phyloP scores from a whole-genome alignment of 495 filamentous ascomycete genomes.

The Pyrenula aspistea region DNA sequence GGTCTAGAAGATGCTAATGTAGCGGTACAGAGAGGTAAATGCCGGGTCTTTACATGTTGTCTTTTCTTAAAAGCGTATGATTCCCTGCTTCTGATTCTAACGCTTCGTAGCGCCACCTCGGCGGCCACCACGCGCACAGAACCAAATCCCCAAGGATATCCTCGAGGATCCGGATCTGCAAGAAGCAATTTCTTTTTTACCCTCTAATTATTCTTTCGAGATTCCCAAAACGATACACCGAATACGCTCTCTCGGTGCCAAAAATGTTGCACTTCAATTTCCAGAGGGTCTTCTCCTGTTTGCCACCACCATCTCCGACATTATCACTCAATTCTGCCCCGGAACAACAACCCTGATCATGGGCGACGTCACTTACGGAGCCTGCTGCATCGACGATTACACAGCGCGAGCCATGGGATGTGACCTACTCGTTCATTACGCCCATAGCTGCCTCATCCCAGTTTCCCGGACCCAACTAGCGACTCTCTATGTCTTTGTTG shows the following conservation, averaged over 20 bases:
- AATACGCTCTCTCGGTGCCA: slow-evolving; percentile 65
- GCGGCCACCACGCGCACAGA: slow-evolving; percentile 61
- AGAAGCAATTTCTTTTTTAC: slow-evolving; percentile 75
- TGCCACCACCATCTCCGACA: slow-evolving; percentile 95
- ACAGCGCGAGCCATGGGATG: slow-evolving; percentile 89
- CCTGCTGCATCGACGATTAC: slow-evolving; percentile 98
- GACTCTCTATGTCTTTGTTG: slow-evolving; percentile 95
- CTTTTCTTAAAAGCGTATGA: not conserved
- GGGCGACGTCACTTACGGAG: slow-evolving; percentile 98
- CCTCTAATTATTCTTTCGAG: slow-evolving; percentile 93
- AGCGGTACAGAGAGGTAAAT: slow-evolving; percentile 29
- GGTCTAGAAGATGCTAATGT: slow-evolving; percentile 54
- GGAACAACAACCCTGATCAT: slow-evolving; percentile 89
- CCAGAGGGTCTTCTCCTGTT: slow-evolving; percentile 93
- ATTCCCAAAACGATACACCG: slow-evolving; percentile 96
- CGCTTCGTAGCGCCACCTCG: slow-evolving; percentile 44
- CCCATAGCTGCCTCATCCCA: slow-evolving; percentile 90
- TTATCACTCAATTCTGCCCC: slow-evolving; percentile 86
- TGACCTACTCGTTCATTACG: slow-evolving; percentile 93
- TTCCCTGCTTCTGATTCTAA: slow-evolving; percentile 2
- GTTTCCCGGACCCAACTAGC: slow-evolving; percentile 92
- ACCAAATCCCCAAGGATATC: slow-evolving; percentile 82
- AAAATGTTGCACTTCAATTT: slow-evolving; percentile 83
- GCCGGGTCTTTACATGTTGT: not conserved
- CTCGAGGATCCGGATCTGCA: slow-evolving; percentile 79